phyloP scores from a whole-genome alignment of 768 basidiomycete species.

The Russula virescens region DNA sequence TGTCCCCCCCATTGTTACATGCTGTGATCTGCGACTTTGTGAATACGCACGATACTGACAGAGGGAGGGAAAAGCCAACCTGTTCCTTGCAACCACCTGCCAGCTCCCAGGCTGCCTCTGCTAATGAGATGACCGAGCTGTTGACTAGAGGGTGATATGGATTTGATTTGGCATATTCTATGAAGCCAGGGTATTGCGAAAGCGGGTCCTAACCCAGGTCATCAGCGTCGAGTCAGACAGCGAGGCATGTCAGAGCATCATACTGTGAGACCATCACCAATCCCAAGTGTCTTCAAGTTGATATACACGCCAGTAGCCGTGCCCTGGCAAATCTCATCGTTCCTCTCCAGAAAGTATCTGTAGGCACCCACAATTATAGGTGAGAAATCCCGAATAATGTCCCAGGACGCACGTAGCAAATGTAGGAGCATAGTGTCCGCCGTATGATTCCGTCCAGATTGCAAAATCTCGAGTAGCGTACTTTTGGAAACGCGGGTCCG shows the following conservation, averaged over 20 bases:
- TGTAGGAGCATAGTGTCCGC: conserved; percentile 38
- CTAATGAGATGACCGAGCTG: conserved; percentile 35
- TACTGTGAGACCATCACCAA: conserved; percentile 60
- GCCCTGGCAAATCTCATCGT: conserved; percentile 39
- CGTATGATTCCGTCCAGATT: conserved; percentile 59
- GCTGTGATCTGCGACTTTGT: conserved; percentile 38
- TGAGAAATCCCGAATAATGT: neutral
- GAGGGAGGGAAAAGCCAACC: conserved; percentile 28
- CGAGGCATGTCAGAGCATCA: conserved; percentile 10
- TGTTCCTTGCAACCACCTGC: conserved; percentile 46
- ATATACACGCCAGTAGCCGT: conserved; percentile 37
- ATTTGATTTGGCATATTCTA: conserved; percentile 49
- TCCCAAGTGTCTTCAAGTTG: conserved; percentile 57
- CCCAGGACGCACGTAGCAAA: conserved; percentile 31
- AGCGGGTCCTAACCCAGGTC: conserved; percentile 32
- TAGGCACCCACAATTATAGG: neutral
- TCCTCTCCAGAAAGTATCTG: conserved; percentile 52
- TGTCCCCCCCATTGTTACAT: conserved; percentile 45
- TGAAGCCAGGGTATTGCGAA: conserved; percentile 53
- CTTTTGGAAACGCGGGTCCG: conserved; percentile 48
- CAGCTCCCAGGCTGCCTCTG: conserved; percentile 40
- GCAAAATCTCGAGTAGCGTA: conserved; percentile 43
- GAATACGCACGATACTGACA: neutral
- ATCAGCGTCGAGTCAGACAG: neutral
- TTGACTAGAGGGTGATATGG: conserved; percentile 51